Evolutionary conservation across 1,284 basidiomycete species (phyloP).

Genomic region (Marasmius sp.): DNA sequence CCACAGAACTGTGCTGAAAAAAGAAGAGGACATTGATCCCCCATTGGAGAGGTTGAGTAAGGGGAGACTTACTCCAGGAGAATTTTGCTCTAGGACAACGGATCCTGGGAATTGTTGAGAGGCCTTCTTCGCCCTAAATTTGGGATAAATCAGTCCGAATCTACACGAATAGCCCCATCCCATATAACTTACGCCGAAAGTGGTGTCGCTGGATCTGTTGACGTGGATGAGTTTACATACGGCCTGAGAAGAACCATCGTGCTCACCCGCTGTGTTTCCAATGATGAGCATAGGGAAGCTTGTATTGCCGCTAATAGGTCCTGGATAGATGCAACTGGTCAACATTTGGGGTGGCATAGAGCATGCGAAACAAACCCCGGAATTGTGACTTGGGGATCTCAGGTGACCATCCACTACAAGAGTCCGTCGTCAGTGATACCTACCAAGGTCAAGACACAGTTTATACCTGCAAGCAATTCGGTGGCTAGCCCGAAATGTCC

Average conservation of each 20-base stretch:
- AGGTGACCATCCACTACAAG: slow-evolving; percentile 7
- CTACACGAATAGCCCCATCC: too few relatives aligned
- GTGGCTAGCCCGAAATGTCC: slow-evolving; percentile 9
- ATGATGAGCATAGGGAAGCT: slow-evolving; percentile 12
- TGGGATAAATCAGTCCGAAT: background rate
- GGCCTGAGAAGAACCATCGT: background rate
- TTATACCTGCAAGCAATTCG: slow-evolving; percentile 9
- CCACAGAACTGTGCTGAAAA: slow-evolving; percentile 13
- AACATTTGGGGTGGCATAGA: background rate
- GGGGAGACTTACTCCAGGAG: slow-evolving; percentile 8
- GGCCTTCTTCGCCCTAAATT: slow-evolving; percentile 6
- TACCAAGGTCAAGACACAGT: background rate
- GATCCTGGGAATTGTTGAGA: slow-evolving; percentile 12
- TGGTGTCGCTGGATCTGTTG: slow-evolving; percentile 10
- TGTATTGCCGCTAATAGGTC: slow-evolving; percentile 13
- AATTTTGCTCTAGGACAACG: slow-evolving; percentile 14
- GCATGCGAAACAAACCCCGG: slow-evolving; percentile 2
- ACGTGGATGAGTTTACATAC: background rate
- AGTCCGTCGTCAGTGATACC: too few relatives aligned
- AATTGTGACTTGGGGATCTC: slow-evolving; percentile 14
- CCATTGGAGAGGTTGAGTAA: background rate
- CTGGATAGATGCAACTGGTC: background rate
- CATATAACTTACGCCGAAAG: background rate
- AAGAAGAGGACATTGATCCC: background rate
- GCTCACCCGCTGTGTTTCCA: slow-evolving; percentile 14